These are phyloP conservation scores for Paecilomyces niveus DNA, from an alignment of 2,329 filamentous ascomycete species.

Conservation along the genomic window DNA sequence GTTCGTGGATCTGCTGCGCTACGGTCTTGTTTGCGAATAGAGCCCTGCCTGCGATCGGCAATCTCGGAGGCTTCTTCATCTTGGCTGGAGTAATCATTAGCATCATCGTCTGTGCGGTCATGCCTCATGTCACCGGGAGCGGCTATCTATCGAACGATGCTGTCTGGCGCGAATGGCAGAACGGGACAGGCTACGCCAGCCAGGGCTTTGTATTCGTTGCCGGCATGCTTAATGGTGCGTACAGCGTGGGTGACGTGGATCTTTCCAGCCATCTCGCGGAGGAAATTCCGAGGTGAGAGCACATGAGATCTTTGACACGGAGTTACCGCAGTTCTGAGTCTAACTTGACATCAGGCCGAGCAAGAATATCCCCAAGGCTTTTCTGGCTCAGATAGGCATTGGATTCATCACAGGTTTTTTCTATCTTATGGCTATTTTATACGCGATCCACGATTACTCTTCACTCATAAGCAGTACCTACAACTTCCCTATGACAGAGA, in stretches of 20 bases:
- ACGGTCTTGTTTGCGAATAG: slow-evolving; percentile 53
- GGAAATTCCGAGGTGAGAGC: slow-evolving; percentile 47
- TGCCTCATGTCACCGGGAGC: slow-evolving; percentile 41
- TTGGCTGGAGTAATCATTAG: slow-evolving; percentile 46
- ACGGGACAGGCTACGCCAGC: slow-evolving; percentile 34
- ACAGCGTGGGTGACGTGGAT: slow-evolving; percentile 60
- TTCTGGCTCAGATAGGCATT: slow-evolving; percentile 42
- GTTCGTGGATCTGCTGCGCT: slow-evolving; percentile 47
- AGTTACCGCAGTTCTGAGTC: slow-evolving; percentile 1
- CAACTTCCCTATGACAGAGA: slow-evolving; percentile 41
- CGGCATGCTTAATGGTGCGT: slow-evolving; percentile 64
- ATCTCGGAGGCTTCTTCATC: slow-evolving; percentile 51
- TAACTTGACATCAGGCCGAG: slow-evolving; percentile 21
- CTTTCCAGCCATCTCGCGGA: slow-evolving; percentile 59
- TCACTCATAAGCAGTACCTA: slow-evolving; percentile 31
- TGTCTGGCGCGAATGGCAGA: slow-evolving; percentile 52
- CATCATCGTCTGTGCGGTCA: slow-evolving; percentile 47
- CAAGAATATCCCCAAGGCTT: slow-evolving; percentile 44
- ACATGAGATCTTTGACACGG: not conserved
- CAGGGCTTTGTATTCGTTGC: slow-evolving; percentile 58
- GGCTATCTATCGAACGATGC: slow-evolving; percentile 44
- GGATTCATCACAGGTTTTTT: slow-evolving; percentile 42
- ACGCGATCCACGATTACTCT: slow-evolving; percentile 41
- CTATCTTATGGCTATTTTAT: slow-evolving; percentile 46
- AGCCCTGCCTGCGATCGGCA: slow-evolving; percentile 45